Percentiles rank a stretch among this genome's conserved stretches.
phyloP scores from a whole-genome alignment of 2,329 filamentous ascomycete genomes.

The Pyrenophora teres region DNA sequence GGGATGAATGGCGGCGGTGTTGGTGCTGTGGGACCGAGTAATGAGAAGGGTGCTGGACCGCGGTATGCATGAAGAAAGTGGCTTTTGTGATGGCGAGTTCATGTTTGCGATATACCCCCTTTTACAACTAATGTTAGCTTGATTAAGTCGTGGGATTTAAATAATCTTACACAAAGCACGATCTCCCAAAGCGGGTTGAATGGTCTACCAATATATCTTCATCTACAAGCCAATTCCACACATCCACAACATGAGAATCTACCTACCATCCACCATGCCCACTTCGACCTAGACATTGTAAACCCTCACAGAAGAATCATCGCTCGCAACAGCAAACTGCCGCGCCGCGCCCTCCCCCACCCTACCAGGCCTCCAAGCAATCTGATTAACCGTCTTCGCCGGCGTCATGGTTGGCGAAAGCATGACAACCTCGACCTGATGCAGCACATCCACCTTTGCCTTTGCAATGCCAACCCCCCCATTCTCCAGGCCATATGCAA shows the following conservation, averaged over 20 bases:
- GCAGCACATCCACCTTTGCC: conserved; percentile 10
- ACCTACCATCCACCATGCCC: too few relatives aligned
- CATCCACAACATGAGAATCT: too few relatives aligned
- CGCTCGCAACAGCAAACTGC: conserved; percentile 49
- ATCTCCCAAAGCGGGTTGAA: too few relatives aligned
- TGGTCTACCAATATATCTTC: too few relatives aligned
- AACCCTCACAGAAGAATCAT: conserved; percentile 49
- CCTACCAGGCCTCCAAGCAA: conserved; percentile 39
- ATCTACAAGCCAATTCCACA: too few relatives aligned
- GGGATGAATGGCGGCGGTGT: background rate
- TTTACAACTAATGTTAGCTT: too few relatives aligned
- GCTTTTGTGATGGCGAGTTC: too few relatives aligned
- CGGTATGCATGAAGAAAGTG: conserved; percentile 19
- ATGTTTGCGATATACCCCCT: too few relatives aligned
- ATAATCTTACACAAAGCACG: too few relatives aligned
- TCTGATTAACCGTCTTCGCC: conserved; percentile 38
- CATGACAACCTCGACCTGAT: conserved; percentile 19
- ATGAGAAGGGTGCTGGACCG: conserved; percentile 22
- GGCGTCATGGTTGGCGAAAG: conserved; percentile 24
- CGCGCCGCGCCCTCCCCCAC: conserved; percentile 6
- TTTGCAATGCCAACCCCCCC: conserved; percentile 32
- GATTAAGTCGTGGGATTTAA: too few relatives aligned
- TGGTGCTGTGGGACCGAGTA: conserved; percentile 12
- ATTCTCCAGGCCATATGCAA: conserved; percentile 43
- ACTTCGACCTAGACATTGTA: conserved; percentile 22